Conservation (phyloP, 176 grass and related monocot species). For the Pontederia crassipes region DNA sequence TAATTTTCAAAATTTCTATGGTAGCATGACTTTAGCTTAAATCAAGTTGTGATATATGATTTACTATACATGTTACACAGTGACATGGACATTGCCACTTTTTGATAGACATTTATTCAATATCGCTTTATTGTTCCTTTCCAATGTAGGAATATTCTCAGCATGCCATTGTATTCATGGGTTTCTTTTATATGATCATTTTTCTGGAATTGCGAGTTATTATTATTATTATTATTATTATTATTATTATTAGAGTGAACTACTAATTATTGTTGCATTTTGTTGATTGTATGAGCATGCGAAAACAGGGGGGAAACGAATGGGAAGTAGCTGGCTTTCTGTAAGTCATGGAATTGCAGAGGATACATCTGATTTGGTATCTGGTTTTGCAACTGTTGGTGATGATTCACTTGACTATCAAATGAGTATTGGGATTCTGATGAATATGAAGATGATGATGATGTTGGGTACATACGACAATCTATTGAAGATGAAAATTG, state of each 20-base stretch:
- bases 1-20: too few species aligned
- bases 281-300: not conserved
- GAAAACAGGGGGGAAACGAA: constrained; percentile 48
- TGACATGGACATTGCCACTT: too few species aligned
- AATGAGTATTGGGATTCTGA: constrained; percentile 99
- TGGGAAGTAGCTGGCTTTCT: constrained; percentile 75
- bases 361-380: constrained; percentile 79
- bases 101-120: too few species aligned
- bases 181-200: constrained; percentile 6
- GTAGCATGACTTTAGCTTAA: too few species aligned
- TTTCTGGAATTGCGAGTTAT: too few species aligned
- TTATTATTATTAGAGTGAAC: too few species aligned
- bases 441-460: constrained; percentile 87
- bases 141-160: too few species aligned
- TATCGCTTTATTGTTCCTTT: too few species aligned
- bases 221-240: too few species aligned
- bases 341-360: constrained; percentile 97
- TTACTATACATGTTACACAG: too few species aligned
- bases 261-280: not conserved
- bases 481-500: constrained; percentile 98
- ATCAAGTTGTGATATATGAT: too few species aligned
- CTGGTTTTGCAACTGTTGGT: constrained; percentile 73
- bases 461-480: constrained; percentile 91
- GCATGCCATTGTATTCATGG: constrained; percentile 8
- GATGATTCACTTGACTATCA: constrained; percentile 79